A percentile compares a stretch with the other conserved stretches of the same genome.
Evolutionary conservation across 441 rosid genomes (phyloP).

Genomic region (Adansonia madagascariensis): DNA sequence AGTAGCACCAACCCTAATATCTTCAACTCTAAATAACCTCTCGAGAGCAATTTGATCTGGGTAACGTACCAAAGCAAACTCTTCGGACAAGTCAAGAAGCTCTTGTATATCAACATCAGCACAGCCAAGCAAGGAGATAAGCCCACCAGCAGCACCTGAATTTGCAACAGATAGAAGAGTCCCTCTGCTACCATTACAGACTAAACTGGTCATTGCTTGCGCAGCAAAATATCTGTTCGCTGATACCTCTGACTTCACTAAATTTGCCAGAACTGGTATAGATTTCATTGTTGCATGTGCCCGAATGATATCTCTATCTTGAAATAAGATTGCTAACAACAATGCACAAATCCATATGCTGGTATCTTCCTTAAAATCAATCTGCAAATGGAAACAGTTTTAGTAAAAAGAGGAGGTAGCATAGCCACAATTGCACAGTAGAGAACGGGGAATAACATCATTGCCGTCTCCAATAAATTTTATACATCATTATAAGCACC

Average conservation of each 20-base stretch:
- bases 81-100: conserved; percentile 85
- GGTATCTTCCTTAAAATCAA: conserved; percentile 81
- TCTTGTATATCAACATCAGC: conserved; percentile 86
- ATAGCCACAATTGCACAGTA: conserved; percentile 16
- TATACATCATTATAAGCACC: conserved; percentile 12
- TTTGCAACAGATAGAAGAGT: conserved; percentile 97
- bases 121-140: conserved; percentile 94
- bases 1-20: conserved; percentile 96
- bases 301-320: conserved; percentile 95
- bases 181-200: conserved; percentile 98
- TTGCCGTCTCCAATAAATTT: conserved; percentile 24
- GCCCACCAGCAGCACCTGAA: conserved; percentile 96
- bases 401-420: conserved; percentile 25
- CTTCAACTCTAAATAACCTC: conserved; percentile 98
- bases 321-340: conserved; percentile 88
- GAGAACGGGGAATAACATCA: conserved; percentile 18
- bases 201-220: conserved; percentile 90
- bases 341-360: conserved; percentile 96
- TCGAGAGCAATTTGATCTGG: conserved; percentile 99
- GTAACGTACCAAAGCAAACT: conserved; percentile 75
- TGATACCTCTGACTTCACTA: conserved; percentile 89
- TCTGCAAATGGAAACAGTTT: conserved; percentile 54
- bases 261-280: conserved; percentile 84
- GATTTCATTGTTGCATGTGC: conserved; percentile 89
- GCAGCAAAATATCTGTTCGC: conserved; percentile 96